Percentiles rank a stretch among this genome's conserved stretches.
Conservation (phyloP, 768 basidiomycete species). For the Pisolithus orientalis region DNA sequence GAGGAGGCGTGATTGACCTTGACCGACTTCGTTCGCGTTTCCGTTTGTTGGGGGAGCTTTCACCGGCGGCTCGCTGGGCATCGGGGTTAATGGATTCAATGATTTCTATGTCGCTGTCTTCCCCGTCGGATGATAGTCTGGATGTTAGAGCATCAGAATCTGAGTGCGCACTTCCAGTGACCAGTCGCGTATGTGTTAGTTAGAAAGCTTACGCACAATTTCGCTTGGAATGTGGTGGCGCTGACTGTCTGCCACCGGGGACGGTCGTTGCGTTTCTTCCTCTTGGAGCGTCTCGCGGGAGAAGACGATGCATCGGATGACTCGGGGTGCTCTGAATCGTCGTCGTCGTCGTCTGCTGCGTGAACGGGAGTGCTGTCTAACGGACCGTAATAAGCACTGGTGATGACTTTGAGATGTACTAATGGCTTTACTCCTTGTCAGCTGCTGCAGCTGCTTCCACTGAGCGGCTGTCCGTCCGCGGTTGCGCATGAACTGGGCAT, state of each 20-base stretch:
- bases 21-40: conserved; percentile 54
- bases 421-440: conserved; percentile 42
- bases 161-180: neutral
- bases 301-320: conserved; percentile 18
- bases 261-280: conserved; percentile 30
- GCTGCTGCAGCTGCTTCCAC: conserved; percentile 56
- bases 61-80: conserved; percentile 1
- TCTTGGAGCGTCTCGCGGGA: conserved; percentile 31
- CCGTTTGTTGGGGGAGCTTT: conserved; percentile 33
- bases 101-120: conserved; percentile 40
- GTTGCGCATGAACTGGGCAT: conserved; percentile 68
- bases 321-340: conserved; percentile 18
- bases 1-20: conserved; percentile 72
- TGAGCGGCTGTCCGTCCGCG: conserved; percentile 44
- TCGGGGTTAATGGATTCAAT: conserved; percentile 28
- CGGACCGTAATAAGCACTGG: conserved; percentile 2
- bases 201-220: neutral
- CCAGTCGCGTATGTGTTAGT: neutral
- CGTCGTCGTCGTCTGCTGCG: conserved; percentile 18
- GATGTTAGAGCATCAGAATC: conserved; percentile 7
- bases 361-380: conserved; percentile 19
- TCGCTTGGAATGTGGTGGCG: conserved; percentile 36
- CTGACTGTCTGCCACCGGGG: conserved; percentile 41
- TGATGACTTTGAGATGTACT: no score
- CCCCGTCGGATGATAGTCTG: conserved; percentile 36